Evolutionary conservation across 352 stramenopile species (phyloP).

Genomic region (Globisporangium heterothallicum): DNA sequence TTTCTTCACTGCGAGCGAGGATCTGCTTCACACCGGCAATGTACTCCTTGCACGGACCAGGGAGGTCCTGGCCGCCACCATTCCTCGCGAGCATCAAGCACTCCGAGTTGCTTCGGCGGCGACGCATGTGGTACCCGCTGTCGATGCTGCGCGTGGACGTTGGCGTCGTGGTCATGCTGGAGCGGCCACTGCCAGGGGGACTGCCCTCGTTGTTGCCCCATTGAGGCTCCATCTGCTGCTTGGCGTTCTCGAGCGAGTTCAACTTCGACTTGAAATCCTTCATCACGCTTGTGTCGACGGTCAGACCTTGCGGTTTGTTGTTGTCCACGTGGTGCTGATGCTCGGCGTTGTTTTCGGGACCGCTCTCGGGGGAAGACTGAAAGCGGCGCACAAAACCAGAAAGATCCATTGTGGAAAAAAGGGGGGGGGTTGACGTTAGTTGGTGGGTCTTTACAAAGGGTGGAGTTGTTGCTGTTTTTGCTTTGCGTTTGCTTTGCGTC

Average conservation of each 20-base stretch:
- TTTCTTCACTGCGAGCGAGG: conserved; percentile 59
- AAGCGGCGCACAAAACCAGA: conserved; percentile 31
- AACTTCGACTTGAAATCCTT: conserved; percentile 21
- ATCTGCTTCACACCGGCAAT: conserved; percentile 85
- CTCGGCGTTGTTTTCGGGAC: conserved; percentile 13
- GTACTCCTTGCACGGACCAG: conserved; percentile 76
- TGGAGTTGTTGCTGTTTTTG: no score
- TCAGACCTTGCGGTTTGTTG: conserved; percentile 22
- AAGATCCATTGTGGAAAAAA: conserved; percentile 20
- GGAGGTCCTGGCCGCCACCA: conserved; percentile 42
- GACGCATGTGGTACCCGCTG: conserved; percentile 25
- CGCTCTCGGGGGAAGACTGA: no score
- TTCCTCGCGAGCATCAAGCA: conserved; percentile 72
- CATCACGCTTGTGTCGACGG: conserved; percentile 46
- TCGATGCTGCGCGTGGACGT: conserved; percentile 34
- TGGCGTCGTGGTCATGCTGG: conserved; percentile 19
- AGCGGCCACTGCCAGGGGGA: conserved; percentile 9
- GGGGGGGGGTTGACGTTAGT: background rate
- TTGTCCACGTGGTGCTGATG: conserved; percentile 13
- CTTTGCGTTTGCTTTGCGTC: no score
- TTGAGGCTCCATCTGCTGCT: conserved; percentile 20
- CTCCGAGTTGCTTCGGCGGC: conserved; percentile 74
- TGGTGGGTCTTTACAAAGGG: no score
- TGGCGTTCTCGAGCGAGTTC: conserved; percentile 17
- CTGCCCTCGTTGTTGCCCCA: conserved; percentile 11